Percentiles rank a stretch among this genome's conserved stretches.
Conservation (phyloP, 805 yeast species). For the Diddensiella caesifluorescens region DNA sequence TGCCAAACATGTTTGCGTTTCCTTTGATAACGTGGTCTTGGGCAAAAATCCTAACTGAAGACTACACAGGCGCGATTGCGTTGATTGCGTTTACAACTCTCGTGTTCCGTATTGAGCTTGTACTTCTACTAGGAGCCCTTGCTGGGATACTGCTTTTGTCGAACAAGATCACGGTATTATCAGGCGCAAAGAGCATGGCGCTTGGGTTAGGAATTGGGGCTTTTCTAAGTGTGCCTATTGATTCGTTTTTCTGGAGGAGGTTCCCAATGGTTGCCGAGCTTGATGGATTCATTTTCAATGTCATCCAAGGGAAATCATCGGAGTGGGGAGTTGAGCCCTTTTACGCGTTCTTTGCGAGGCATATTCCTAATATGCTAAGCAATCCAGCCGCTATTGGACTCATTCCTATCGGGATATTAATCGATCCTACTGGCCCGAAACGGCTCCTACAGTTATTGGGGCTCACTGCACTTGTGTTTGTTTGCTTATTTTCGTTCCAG, state of each 20-base stretch:
- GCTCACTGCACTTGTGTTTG: conserved; percentile 48
- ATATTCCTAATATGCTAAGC: conserved; percentile 38
- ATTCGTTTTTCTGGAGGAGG: conserved; percentile 69
- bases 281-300: conserved; percentile 66
- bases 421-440: conserved; percentile 28
- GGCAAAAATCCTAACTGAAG: conserved; percentile 38
- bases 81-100: conserved; percentile 58
- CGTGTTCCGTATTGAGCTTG: conserved; percentile 68
- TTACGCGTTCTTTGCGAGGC: conserved; percentile 56
- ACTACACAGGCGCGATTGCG: conserved; percentile 43
- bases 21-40: conserved; percentile 63
- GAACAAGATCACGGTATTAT: conserved; percentile 42
- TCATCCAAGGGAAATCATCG: conserved; percentile 63
- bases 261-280: conserved; percentile 64
- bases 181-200: conserved; percentile 26
- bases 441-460: conserved; percentile 41
- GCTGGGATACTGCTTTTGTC: conserved; percentile 39
- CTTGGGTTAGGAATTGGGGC: conserved; percentile 53
- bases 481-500: conserved; percentile 66
- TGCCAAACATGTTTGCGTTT: conserved; percentile 78
- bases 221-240: conserved; percentile 46
- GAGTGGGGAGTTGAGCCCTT: conserved; percentile 86
- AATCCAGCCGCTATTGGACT: conserved; percentile 34
- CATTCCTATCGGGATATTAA: conserved; percentile 42
- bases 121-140: conserved; percentile 37